Conservation (phyloP, 306 rosid genomes). For the Trichosanthes cucumerina region DNA sequence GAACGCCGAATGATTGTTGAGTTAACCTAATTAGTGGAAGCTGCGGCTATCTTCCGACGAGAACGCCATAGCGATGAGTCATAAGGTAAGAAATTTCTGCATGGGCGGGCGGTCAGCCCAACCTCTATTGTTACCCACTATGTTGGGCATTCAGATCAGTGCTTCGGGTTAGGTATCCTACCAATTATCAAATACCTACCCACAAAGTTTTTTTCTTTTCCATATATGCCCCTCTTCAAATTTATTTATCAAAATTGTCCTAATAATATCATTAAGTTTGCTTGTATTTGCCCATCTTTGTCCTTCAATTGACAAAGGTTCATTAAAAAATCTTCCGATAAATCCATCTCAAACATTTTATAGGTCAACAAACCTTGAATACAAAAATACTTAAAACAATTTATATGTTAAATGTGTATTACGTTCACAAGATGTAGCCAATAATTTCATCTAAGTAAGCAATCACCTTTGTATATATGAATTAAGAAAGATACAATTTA, state of each 20-base stretch:
- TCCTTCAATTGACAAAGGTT: too few relatives aligned
- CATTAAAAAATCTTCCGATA: too few relatives aligned
- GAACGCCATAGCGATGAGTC: background rate
- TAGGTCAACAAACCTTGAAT: too few relatives aligned
- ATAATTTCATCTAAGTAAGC: too few relatives aligned
- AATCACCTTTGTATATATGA: too few relatives aligned
- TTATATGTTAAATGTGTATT: too few relatives aligned
- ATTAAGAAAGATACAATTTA: too few relatives aligned
- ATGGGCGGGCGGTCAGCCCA: background rate
- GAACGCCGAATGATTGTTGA: background rate
- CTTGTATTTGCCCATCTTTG: too few relatives aligned
- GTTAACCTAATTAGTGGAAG: background rate
- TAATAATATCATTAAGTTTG: background rate
- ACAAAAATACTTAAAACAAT: too few relatives aligned
- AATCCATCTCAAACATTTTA: too few relatives aligned
- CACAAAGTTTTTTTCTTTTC: background rate
- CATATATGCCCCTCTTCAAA: background rate
- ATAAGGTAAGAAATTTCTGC: background rate
- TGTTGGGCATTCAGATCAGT: background rate
- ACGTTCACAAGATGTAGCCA: too few relatives aligned
- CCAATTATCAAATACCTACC: background rate
- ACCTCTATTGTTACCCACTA: slow-evolving; percentile 4
- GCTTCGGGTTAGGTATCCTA: background rate
- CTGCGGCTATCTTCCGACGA: background rate
- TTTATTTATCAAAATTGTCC: background rate